Base-by-base conservation (phyloP, 345 rosid genomes). In the Pistacia atlantica region DNA sequence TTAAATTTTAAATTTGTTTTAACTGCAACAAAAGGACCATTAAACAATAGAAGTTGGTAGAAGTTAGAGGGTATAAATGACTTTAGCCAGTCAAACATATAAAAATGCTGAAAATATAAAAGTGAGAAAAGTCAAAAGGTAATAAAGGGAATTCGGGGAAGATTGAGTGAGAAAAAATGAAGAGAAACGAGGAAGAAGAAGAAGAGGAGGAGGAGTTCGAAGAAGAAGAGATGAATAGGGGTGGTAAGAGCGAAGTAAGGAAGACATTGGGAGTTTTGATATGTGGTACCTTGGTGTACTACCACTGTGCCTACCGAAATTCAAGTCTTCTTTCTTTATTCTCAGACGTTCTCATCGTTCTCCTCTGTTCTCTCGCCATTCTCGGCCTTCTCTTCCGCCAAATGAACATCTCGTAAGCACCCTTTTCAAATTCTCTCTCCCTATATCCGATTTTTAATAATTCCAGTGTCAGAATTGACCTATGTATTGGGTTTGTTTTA, bases 341-440 rank as follows among this genome's bases (percentile, higher is more conserved):
- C 79, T 82, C 97, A 69, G 98, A 96, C 77, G 98, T 96, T 73
- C 82, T 93, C 82, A 93, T 96, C 80, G 97, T 93, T 78, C 94
- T 93, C 83, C 97, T 93, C 75, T 96, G 98, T 84, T 96, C 99
- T 6, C 98, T 96, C 80, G 99, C 99, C 80, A 96, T 96, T 76
- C 98, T 96, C 71, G 99, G 99, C 80, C 98, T 96, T 42, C 97
- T 96, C 70, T 93, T 93, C 46, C 99, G 99, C 70, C 97, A 93
- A 78, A 84, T 96, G 84, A 92, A 90, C 85, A 90, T 96, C 67
- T 90, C 97, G 98, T 96, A 84, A 12, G 85, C 67, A 11, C 1
- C 48, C 35, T 67, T 16, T 65, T 42, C 57, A 16, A 5, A 42
- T 42, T 42, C 65, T 73, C 33, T 42, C 3, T 4, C 13, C 52